These are phyloP conservation scores for Alternaria atra DNA, from an alignment of 2,329 filamentous ascomycete species.

Conservation along the genomic window DNA sequence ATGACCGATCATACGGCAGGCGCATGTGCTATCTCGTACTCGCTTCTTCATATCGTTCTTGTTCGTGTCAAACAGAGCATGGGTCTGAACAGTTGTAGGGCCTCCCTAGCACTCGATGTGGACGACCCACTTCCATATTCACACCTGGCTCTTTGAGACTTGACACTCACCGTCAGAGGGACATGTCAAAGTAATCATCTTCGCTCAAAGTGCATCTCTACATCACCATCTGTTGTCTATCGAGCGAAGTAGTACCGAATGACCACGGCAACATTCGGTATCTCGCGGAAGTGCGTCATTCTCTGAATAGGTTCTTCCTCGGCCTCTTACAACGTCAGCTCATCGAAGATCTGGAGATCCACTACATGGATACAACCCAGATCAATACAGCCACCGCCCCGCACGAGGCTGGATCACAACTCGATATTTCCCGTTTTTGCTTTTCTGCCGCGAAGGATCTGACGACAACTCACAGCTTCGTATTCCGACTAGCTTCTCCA, in stretches of 20 bases:
- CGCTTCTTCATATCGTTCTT: conserved; percentile 1
- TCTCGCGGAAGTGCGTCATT: conserved; percentile 7
- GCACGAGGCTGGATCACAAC: conserved; percentile 6
- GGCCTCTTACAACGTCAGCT: not conserved
- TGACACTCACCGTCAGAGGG: not conserved
- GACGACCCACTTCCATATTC: not conserved
- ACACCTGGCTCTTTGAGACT: not conserved
- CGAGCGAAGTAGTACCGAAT: not conserved
- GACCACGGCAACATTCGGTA: conserved; percentile 3
- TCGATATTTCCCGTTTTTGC: conserved; percentile 3
- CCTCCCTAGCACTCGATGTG: not conserved
- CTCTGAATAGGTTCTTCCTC: not conserved
- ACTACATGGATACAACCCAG: not conserved
- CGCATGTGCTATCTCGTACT: not conserved
- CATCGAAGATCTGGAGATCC: conserved; percentile 6
- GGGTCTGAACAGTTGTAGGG: not conserved
- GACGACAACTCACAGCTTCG: conserved; percentile 12
- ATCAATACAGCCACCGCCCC: conserved; percentile 1
- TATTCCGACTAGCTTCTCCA: conserved; percentile 1
- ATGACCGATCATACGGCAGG: not conserved
- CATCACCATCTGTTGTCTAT: not conserved
- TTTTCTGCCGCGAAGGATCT: conserved; percentile 9
- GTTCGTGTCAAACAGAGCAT: conserved; percentile 4
- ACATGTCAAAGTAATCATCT: not conserved
- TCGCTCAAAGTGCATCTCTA: not conserved